phyloP scores from a whole-genome alignment of 2,329 filamentous ascomycete genomes.

The Botrytis sinoallii region DNA sequence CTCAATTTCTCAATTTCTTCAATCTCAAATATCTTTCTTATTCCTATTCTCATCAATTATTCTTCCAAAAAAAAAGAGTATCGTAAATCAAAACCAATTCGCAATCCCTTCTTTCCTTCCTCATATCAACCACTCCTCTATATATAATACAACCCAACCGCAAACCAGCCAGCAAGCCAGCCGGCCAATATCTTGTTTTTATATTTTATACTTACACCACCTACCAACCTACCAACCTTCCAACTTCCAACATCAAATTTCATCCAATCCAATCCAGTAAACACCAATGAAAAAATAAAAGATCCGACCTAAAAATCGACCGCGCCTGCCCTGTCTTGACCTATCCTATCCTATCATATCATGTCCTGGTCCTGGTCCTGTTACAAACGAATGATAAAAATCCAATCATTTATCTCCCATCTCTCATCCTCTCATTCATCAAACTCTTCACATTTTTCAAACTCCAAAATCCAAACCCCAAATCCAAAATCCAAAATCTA shows the following conservation, averaged over 20 bases:
- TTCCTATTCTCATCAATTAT: neutral
- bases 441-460: no score
- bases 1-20: neutral
- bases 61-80: no score
- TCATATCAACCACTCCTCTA: neutral
- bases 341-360: neutral
- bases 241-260: neutral
- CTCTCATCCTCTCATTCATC: no score
- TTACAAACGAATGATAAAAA: no score
- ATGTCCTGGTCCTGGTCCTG: no score
- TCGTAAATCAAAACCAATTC: neutral
- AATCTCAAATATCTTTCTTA: neutral
- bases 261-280: no score
- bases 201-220: neutral
- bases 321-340: neutral
- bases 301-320: neutral
- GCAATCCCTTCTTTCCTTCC: neutral
- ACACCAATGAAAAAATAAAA: neutral
- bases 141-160: neutral
- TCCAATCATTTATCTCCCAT: no score
- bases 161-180: neutral
- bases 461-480: neutral
- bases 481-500: no score
- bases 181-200: neutral
- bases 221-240: no score